A percentile compares a stretch with the other conserved stretches of the same genome.
Conservation (phyloP, 2,329 filamentous ascomycete species). For the Stagonosporopsis tanaceti region DNA sequence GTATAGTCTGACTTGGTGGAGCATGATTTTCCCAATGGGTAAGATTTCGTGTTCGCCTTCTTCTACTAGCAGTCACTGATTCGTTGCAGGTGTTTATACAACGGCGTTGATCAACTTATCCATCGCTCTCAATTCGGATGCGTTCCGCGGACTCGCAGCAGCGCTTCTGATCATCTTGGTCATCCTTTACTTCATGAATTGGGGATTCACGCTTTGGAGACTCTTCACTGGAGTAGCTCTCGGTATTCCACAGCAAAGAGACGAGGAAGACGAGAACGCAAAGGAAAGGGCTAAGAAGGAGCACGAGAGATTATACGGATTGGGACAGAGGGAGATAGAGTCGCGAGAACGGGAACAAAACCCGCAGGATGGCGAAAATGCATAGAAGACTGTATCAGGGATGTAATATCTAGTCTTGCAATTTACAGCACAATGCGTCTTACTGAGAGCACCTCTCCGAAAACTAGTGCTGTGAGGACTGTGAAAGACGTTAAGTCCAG, state of each 20-base stretch:
- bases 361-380: background rate
- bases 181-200: conserved; percentile 27
- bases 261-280: conserved; percentile 24
- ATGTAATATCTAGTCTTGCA: no score
- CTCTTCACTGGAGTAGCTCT: conserved; percentile 23
- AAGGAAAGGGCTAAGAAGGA: conserved; percentile 13
- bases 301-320: conserved; percentile 6
- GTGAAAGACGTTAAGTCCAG: background rate
- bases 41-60: background rate
- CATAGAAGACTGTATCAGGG: background rate
- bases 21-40: conserved; percentile 31
- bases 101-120: conserved; percentile 26
- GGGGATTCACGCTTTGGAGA: conserved; percentile 23
- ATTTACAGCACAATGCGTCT: no score
- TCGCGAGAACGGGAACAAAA: background rate
- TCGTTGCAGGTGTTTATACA: conserved; percentile 21
- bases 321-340: background rate
- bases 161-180: conserved; percentile 25
- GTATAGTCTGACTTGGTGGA: conserved; percentile 29
- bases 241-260: conserved; percentile 26
- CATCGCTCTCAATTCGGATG: conserved; percentile 24
- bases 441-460: no score
- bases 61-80: background rate
- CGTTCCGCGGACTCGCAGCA: conserved; percentile 22
- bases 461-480: background rate